Evolutionary conservation across 2,329 filamentous ascomycete species (phyloP), one percentile per base, ranked within the genome.

Genomic region (Aspergillus arachidicola): DNA sequence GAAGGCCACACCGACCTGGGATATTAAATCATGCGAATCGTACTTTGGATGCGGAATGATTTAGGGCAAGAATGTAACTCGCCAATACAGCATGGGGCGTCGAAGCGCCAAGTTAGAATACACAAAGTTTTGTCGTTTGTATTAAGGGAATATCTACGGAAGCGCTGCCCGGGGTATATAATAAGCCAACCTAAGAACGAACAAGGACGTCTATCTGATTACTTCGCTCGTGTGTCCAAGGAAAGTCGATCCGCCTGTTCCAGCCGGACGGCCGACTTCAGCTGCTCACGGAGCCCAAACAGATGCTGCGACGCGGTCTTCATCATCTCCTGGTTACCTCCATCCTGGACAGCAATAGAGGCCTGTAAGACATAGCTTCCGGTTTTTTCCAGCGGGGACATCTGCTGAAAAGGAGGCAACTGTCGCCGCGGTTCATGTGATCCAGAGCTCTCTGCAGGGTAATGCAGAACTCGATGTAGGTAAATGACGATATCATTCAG

Each of bases 141-240:
- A 41, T 54, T 23, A 36, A 38, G 23, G 19, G 16, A 6, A 38
- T 38, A 36, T 55, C 51, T 55, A 55, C 51, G 21, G 32, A 55
- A 12, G 19, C 48, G 28, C 48, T 34, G 58, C 61, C 60, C 60
- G 59, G 67, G 67, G 67, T 68, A 69, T 70, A 66, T 28, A 66
- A 57, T 60, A 63, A 61, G 63, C 66, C 26, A 55, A 38, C 30
- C 30, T 67, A 67, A 64, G 23, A 59, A 69, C 5, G 57, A 59
- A 56, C 38, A 16, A 41, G 60, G 43, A 54, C 51, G 32, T 41
- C 50, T 41, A 60, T 57, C 32, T 55, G 50, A 60, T 72, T 80
- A 85, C 73, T 84, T 87, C 45, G 87, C 84, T 61, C 87, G 80
- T 3, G 86, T 87, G 71, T 89, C 87, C 65, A 89, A 75, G 30